Evolutionary conservation across 1,284 basidiomycete species (phyloP).

Genomic region (Pascua sp.): DNA sequence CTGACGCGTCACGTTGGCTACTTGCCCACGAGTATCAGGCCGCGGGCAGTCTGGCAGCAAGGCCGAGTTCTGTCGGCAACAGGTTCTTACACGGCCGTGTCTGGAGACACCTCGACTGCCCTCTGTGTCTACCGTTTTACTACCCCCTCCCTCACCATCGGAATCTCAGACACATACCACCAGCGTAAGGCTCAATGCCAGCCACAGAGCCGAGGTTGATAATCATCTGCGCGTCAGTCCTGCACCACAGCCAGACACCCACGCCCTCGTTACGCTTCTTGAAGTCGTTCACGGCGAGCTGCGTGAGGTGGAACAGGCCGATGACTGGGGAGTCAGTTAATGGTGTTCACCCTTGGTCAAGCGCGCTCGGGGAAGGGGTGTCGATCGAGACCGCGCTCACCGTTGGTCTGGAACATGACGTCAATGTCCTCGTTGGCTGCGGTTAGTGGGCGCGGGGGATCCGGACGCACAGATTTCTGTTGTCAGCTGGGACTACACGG

Average conservation of each 20-base stretch:
- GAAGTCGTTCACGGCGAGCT: conserved; percentile 63
- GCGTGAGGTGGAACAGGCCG: conserved; percentile 44
- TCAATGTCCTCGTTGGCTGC: conserved; percentile 42
- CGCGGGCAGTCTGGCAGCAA: too few relatives aligned
- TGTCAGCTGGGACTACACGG: neutral
- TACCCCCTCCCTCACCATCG: neutral
- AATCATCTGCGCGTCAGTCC: conserved; percentile 58
- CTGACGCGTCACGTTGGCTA: too few relatives aligned
- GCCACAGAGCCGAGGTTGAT: conserved; percentile 95
- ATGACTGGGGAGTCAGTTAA: conserved; percentile 24
- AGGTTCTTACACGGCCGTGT: too few relatives aligned
- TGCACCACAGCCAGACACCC: conserved; percentile 4
- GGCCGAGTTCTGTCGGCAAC: too few relatives aligned
- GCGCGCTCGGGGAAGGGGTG: too few relatives aligned
- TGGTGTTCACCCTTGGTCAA: too few relatives aligned
- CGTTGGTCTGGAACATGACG: conserved; percentile 85
- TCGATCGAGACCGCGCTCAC: conserved; percentile 17
- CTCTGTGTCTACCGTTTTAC: too few relatives aligned
- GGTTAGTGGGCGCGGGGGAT: neutral
- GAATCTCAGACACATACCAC: conserved; percentile 49
- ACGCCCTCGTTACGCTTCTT: conserved; percentile 74
- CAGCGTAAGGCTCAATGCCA: conserved; percentile 84
- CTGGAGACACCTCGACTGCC: too few relatives aligned
- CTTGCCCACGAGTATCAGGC: too few relatives aligned
- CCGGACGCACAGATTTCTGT: conserved; percentile 32